phyloP scores from a whole-genome alignment of 371 early-diverging fungal species.

The Zychaea mexicana region DNA sequence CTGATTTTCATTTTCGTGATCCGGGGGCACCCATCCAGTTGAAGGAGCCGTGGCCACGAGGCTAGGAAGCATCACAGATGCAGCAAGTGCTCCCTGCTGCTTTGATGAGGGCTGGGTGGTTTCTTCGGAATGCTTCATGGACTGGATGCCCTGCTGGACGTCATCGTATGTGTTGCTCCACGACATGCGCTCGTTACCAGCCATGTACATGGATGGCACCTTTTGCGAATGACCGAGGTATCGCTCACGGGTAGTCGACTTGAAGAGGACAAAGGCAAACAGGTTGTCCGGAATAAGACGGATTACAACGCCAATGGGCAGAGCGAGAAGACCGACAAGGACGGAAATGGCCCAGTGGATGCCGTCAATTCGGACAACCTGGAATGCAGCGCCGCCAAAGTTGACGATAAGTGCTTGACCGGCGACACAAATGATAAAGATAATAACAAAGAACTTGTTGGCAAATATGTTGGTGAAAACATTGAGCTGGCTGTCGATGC shows the following conservation, averaged over 20 bases:
- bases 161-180: conserved; percentile 14
- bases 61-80: conserved; percentile 18
- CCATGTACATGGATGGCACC: conserved; percentile 34
- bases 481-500: conserved; percentile 63
- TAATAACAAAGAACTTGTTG: conserved; percentile 60
- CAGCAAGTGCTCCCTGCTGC: conserved; percentile 14
- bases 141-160: conserved; percentile 15
- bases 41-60: conserved; percentile 20
- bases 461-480: conserved; percentile 52
- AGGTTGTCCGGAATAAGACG: conserved; percentile 61
- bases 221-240: conserved; percentile 27
- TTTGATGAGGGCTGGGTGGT: not conserved
- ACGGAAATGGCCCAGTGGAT: conserved; percentile 71
- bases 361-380: conserved; percentile 46
- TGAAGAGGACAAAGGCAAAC: conserved; percentile 31
- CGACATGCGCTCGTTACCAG: conserved; percentile 29
- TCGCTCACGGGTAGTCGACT: conserved; percentile 28
- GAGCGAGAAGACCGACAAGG: conserved; percentile 58
- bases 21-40: conserved; percentile 11
- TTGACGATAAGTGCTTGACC: conserved; percentile 61
- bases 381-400: conserved; percentile 64
- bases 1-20: conserved; percentile 19
- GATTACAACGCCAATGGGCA: conserved; percentile 72
- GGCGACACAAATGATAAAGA: conserved; percentile 55
- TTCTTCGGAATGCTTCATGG: conserved; percentile 2